Conservation (phyloP, 176 grass and related monocot species). For the Secale cereale region DNA sequence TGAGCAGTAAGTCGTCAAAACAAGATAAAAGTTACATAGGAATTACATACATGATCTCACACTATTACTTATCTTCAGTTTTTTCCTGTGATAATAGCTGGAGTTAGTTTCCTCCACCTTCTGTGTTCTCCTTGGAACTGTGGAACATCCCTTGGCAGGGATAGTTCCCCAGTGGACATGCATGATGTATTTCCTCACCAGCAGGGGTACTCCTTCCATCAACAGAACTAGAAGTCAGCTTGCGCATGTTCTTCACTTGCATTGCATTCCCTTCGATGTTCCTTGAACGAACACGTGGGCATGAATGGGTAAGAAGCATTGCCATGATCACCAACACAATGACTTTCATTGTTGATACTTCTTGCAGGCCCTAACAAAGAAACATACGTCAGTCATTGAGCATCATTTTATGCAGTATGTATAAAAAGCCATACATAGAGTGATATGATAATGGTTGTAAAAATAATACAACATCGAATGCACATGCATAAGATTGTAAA, state of each 20-base stretch:
- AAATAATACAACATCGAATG: not conserved
- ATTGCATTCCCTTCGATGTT: not conserved
- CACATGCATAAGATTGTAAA: not conserved
- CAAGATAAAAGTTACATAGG: not conserved
- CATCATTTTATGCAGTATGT: not conserved
- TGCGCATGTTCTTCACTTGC: not conserved
- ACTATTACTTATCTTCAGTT: not conserved
- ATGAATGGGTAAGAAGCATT: not conserved
- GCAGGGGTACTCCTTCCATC: slow-evolving; percentile 30
- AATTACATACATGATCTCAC: not conserved
- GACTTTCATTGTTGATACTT: slow-evolving; percentile 2
- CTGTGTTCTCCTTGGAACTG: not conserved
- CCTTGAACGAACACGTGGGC: not conserved
- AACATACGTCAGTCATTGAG: not conserved
- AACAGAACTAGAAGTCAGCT: slow-evolving; percentile 1
- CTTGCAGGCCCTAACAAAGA: not conserved
- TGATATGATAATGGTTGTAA: not conserved
- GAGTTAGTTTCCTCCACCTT: not conserved
- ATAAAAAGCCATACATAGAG: not conserved
- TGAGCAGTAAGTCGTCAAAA: not conserved
- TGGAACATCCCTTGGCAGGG: not conserved
- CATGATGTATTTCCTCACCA: slow-evolving; percentile 18
- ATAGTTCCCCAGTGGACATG: slow-evolving; percentile 22
- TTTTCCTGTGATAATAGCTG: not conserved
- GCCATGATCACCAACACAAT: not conserved